phyloP scores from a whole-genome alignment of 352 stramenopile genomes.

The Phytophthora citrophthora region DNA sequence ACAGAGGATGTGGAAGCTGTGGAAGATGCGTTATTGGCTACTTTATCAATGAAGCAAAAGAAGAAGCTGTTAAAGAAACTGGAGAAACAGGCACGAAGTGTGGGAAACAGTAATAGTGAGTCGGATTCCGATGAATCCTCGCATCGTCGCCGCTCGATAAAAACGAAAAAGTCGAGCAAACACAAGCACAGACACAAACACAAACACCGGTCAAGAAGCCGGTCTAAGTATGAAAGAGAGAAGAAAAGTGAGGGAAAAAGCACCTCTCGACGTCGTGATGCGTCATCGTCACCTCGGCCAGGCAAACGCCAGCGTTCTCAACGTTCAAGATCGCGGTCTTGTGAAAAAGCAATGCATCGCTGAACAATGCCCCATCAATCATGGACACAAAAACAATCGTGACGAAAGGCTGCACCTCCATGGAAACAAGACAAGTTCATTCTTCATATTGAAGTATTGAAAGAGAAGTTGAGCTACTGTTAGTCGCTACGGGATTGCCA shows the following conservation, averaged over 20 bases:
- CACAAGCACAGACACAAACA: constrained; percentile 36
- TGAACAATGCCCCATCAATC: background rate
- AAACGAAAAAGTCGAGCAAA: constrained; percentile 39
- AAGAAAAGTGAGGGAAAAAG: background rate
- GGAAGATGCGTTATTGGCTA: constrained; percentile 56
- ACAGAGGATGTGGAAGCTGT: constrained; percentile 17
- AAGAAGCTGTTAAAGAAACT: constrained; percentile 67
- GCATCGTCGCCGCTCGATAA: constrained; percentile 8
- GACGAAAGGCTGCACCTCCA: background rate
- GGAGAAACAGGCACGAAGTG: constrained; percentile 33
- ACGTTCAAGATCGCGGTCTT: constrained; percentile 14
- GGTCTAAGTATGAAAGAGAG: constrained; percentile 11
- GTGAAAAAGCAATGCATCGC: background rate
- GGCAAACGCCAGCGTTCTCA: background rate
- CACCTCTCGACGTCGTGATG: constrained; percentile 8
- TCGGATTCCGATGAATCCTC: constrained; percentile 22
- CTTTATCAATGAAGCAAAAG: constrained; percentile 74
- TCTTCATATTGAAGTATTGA: background rate
- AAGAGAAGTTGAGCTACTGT: background rate
- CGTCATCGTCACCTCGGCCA: constrained; percentile 8
- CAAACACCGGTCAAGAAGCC: constrained; percentile 21
- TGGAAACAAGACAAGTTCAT: constrained; percentile 1
- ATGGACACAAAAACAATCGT: background rate
- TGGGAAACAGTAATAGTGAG: constrained; percentile 16
- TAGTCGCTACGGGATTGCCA: constrained; percentile 28